Conservation (phyloP, 1,284 basidiomycete genomes). For the Malassezia obtusa region DNA sequence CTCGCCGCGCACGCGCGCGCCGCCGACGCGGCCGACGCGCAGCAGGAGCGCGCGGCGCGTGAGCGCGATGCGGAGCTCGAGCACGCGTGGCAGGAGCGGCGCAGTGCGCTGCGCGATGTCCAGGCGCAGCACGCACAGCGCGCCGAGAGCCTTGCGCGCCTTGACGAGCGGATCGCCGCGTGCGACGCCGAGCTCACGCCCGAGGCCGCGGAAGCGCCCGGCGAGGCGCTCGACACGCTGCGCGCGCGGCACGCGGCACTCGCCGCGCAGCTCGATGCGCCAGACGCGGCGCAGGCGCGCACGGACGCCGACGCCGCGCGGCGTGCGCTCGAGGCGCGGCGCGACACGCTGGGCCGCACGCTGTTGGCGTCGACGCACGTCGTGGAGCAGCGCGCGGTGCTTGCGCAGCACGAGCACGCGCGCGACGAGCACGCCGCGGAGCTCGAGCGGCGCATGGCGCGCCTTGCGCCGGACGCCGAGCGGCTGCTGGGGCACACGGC, state of each 20-base stretch:
- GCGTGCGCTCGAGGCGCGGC: slow-evolving; percentile 2
- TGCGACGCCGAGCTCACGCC: neutral
- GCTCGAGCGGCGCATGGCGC: slow-evolving; percentile 56
- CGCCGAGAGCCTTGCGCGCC: neutral
- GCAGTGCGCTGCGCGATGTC: neutral
- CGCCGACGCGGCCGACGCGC: neutral
- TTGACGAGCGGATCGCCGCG: neutral
- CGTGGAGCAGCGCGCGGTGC: neutral
- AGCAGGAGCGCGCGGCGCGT: neutral
- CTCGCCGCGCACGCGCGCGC: neutral
- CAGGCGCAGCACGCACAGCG: slow-evolving; percentile 1
- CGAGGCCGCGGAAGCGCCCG: neutral
- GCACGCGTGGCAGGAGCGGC: neutral
- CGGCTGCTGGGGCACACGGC: neutral
- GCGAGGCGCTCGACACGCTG: neutral
- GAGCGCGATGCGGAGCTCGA: neutral
- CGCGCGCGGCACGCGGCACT: neutral
- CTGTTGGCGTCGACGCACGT: neutral
- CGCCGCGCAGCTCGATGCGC: neutral
- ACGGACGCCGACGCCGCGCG: neutral
- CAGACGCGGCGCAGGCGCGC: neutral
- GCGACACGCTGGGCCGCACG: neutral
- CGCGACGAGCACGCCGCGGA: slow-evolving; percentile 54
- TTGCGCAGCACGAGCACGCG: slow-evolving; percentile 16
- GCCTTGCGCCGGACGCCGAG: slow-evolving; percentile 41